Percentiles rank a stretch among this genome's conserved stretches.
phyloP scores from a whole-genome alignment of 345 rosid genomes.

The Eucalyptus curtisii region DNA sequence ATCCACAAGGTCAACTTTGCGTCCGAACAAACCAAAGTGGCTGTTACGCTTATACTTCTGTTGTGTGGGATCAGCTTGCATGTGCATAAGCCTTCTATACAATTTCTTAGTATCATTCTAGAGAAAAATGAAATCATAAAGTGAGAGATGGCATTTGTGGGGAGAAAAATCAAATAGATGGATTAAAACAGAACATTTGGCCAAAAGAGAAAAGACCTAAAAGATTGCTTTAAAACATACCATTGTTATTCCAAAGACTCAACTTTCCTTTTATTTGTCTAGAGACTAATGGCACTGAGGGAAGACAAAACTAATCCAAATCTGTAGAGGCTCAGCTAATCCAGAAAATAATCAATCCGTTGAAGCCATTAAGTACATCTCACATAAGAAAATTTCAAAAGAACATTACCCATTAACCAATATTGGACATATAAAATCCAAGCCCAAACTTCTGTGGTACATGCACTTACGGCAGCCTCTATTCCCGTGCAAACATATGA shows the following conservation, averaged over 20 bases:
- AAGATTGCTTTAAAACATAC: background rate
- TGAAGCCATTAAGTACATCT: background rate
- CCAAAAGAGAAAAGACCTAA: background rate
- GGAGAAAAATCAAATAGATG: background rate
- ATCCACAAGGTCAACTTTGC: slow-evolving; percentile 46
- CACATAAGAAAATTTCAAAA: background rate
- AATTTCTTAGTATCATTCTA: slow-evolving; percentile 49
- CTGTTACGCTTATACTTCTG: slow-evolving; percentile 11
- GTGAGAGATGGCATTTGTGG: background rate
- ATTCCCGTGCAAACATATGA: background rate
- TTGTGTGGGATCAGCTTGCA: slow-evolving; percentile 33
- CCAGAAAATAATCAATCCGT: background rate
- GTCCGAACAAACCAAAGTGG: slow-evolving; percentile 26
- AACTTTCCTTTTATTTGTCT: background rate
- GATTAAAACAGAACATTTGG: background rate
- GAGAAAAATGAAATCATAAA: background rate
- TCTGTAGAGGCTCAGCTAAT: background rate
- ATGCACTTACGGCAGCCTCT: background rate
- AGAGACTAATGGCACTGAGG: background rate
- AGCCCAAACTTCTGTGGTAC: background rate
- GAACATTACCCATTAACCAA: background rate
- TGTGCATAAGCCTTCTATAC: slow-evolving; percentile 28
- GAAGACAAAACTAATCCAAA: background rate
- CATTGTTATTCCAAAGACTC: background rate
- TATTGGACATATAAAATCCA: background rate